Evolutionary conservation across 2,329 filamentous ascomycete genomes (phyloP), one percentile per base, ranked within the genome.

Genomic region (Clarireedia sp.): DNA sequence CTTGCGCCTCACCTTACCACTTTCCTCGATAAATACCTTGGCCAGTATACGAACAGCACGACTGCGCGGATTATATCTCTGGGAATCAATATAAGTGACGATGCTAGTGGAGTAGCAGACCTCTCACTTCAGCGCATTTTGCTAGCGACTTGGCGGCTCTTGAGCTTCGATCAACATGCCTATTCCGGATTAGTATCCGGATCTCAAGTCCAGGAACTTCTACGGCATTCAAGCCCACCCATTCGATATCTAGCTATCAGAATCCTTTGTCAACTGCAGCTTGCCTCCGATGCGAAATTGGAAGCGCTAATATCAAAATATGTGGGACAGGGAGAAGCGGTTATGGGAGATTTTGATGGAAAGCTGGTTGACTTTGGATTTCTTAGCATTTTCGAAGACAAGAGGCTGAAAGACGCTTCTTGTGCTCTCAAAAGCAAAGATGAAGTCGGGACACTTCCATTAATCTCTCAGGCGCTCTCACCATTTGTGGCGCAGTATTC

Each of bases 161-260:
- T 96, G 58, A 87, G 82, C 65, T 88, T 88, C 66, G 85, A 96
- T 67, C 77, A 80, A 62, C 75, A 79, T 44, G 79, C 78, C 4
- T 96, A 91, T 66, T 79, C 80, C 9, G 74, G 73, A 57, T 75
- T 83, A 63, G 78, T 90, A 36, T 81, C 81, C 37, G 83, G 86
- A 1, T 78, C 82, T 47, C 79, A 81, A 60, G 76, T 96, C 44
- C 84, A 90, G 71, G 71, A 72, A 29, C 74, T 95, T 12, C 86
- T 96, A 63, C 73, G 75, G 51, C 80, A 86, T 67, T 66, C 71
- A 47, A 76, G 78, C 62, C 74, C 72, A 57, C 73, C 80, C 16
- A 80, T 95, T 50, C 82, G 87, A 71, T 96, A 91, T 70, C 76
- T 97, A 58, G 86, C 90, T 14, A 79, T 95, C 55, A 82, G 90